phyloP scores from a whole-genome alignment of 78 protist genomes.

The Reticulomyxa filosa region DNA sequence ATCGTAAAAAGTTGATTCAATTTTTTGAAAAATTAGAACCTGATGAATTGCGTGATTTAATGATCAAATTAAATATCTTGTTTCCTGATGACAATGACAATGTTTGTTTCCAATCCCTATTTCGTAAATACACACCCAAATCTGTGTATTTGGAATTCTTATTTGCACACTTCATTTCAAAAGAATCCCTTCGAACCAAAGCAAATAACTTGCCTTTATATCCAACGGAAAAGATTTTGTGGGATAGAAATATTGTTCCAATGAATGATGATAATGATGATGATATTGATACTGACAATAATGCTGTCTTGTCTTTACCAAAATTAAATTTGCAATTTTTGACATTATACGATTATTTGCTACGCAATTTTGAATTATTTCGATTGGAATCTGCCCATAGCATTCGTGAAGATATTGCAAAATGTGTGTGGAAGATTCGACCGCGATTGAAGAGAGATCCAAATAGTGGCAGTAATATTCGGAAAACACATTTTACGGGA shows the following conservation, averaged over 20 bases:
- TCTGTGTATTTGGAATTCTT: slow-evolving; percentile 7
- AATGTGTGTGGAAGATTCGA: slow-evolving; percentile 18
- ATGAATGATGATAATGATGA: no score
- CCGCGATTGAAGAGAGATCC: no score
- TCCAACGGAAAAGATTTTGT: slow-evolving; percentile 8
- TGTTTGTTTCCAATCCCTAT: no score
- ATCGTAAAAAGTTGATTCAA: no score
- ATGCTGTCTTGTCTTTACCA: slow-evolving; percentile 7
- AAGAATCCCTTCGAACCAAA: background rate
- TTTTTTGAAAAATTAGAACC: no score
- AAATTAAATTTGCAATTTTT: slow-evolving; percentile 72
- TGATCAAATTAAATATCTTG: no score
- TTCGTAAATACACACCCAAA: background rate
- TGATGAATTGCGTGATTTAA: no score
- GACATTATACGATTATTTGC: slow-evolving; percentile 69
- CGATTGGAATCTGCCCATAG: slow-evolving; percentile 58
- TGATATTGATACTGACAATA: background rate
- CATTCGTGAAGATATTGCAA: slow-evolving; percentile 54
- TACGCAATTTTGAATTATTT: slow-evolving; percentile 60
- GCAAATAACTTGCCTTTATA: slow-evolving; percentile 13
- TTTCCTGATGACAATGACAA: no score
- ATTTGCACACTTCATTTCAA: slow-evolving; percentile 28
- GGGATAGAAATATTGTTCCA: slow-evolving; percentile 20
- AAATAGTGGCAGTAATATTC: no score
- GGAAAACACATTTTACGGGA: slow-evolving; percentile 30